Conservation (phyloP, 768 basidiomycete species). For the Psilocybe subaeruginosa region DNA sequence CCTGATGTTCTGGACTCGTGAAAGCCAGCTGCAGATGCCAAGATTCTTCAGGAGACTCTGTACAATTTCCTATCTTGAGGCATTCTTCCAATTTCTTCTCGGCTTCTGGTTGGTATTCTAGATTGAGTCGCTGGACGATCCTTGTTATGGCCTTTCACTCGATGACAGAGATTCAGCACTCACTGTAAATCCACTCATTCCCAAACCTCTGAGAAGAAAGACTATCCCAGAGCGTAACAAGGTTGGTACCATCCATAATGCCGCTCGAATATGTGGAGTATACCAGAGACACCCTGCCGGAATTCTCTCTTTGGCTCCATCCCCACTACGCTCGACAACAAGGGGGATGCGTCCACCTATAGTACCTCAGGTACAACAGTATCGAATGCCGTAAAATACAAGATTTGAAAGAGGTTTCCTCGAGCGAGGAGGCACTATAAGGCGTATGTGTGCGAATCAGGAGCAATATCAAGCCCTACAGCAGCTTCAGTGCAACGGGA, state of each 20-base stretch:
- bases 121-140: conserved; percentile 19
- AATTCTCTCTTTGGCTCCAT: conserved; percentile 17
- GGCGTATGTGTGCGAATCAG: too few relatives aligned
- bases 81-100: conserved; percentile 20
- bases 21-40: conserved; percentile 33
- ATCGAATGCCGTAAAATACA: too few relatives aligned
- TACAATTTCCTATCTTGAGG: conserved; percentile 20
- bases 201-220: conserved; percentile 21
- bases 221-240: conserved; percentile 20
- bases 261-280: conserved; percentile 25
- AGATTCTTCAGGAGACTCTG: conserved; percentile 23
- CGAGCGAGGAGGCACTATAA: too few relatives aligned
- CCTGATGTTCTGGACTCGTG: conserved; percentile 30
- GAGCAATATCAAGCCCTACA: too few relatives aligned
- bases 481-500: too few relatives aligned
- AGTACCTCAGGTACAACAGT: neutral
- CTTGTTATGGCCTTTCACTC: neutral
- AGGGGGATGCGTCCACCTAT: conserved; percentile 30
- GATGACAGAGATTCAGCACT: neutral
- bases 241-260: conserved; percentile 21
- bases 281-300: conserved; percentile 27
- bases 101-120: conserved; percentile 22
- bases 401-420: too few relatives aligned
- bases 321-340: conserved; percentile 14
- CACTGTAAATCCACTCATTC: conserved; percentile 20